These are phyloP conservation scores for Penicillium occitanis DNA, from an alignment of 2,329 filamentous ascomycete species.

Conservation along the genomic window DNA sequence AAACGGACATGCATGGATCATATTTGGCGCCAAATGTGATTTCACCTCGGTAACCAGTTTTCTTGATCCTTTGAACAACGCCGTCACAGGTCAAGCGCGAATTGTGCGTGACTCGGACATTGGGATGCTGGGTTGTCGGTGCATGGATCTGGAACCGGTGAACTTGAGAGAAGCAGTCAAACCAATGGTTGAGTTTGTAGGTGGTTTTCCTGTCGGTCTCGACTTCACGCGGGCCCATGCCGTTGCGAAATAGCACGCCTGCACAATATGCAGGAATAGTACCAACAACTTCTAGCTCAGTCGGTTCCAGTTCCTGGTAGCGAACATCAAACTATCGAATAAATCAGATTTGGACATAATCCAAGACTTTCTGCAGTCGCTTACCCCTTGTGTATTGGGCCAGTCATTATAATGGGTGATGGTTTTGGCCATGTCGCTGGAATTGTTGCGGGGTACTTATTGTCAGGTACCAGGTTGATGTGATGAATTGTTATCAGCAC, in stretches of 20 bases:
- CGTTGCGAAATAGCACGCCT: conserved; percentile 71
- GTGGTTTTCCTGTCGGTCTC: conserved; percentile 59
- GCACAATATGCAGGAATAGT: conserved; percentile 69
- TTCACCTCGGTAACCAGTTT: conserved; percentile 56
- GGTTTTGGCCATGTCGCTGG: not conserved
- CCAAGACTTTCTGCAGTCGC: conserved; percentile 22
- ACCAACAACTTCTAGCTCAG: conserved; percentile 64
- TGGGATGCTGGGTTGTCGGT: conserved; percentile 32
- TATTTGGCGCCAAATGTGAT: conserved; percentile 69
- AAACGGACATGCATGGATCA: conserved; percentile 73
- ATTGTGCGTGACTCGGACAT: conserved; percentile 62
- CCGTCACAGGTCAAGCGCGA: conserved; percentile 68
- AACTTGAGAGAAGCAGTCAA: conserved; percentile 70
- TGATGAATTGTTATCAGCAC: not conserved
- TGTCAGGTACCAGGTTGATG: not conserved
- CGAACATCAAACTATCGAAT: conserved; percentile 63
- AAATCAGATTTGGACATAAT: conserved; percentile 14
- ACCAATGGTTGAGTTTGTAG: conserved; percentile 71
- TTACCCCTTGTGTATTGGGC: conserved; percentile 54
- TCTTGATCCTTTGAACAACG: conserved; percentile 60
- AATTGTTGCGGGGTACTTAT: not conserved
- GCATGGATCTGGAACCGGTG: conserved; percentile 70
- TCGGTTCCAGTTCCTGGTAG: conserved; percentile 64
- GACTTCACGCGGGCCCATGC: conserved; percentile 65
- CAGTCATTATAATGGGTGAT: conserved; percentile 44